Evolutionary conservation across 192 early-diverging fungal genomes (phyloP).

Genomic region (Lobosporangium transversale): DNA sequence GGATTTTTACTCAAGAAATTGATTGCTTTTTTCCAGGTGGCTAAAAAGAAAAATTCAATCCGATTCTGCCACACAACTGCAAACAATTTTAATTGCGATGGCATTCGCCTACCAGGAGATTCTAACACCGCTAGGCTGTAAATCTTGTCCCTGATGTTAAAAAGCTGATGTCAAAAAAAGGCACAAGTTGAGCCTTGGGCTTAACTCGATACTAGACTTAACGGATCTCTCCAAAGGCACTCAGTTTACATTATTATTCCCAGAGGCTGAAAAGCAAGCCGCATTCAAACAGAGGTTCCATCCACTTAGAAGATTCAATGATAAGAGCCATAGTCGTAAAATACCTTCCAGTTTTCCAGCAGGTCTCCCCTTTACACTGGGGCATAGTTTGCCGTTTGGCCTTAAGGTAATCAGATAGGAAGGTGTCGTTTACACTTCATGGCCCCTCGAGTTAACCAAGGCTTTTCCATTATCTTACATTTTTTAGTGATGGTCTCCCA

Average conservation of each 20-base stretch:
- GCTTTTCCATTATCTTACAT: neutral
- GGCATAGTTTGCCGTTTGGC: neutral
- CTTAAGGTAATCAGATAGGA: neutral
- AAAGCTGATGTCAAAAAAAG: neutral
- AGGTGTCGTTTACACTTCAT: slow-evolving; percentile 5
- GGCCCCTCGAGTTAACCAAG: neutral
- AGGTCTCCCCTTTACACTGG: neutral
- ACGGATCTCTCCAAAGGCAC: neutral
- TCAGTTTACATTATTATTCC: neutral
- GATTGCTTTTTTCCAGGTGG: too few relatives aligned
- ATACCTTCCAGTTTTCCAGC: neutral
- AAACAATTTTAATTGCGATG: neutral
- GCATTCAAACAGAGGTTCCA: neutral
- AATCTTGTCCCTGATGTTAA: neutral
- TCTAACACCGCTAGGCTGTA: neutral
- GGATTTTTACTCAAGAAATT: too few relatives aligned
- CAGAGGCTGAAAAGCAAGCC: neutral
- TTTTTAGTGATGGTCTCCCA: slow-evolving; percentile 1
- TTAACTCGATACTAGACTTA: neutral
- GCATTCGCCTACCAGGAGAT: neutral
- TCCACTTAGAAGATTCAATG: neutral
- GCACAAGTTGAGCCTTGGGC: neutral
- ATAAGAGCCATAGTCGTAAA: neutral
- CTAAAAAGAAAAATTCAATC: too few relatives aligned
- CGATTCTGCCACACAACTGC: too few relatives aligned